Base-by-base conservation (phyloP, 805 yeast genomes). In the Zygoascus bituminiphila region DNA sequence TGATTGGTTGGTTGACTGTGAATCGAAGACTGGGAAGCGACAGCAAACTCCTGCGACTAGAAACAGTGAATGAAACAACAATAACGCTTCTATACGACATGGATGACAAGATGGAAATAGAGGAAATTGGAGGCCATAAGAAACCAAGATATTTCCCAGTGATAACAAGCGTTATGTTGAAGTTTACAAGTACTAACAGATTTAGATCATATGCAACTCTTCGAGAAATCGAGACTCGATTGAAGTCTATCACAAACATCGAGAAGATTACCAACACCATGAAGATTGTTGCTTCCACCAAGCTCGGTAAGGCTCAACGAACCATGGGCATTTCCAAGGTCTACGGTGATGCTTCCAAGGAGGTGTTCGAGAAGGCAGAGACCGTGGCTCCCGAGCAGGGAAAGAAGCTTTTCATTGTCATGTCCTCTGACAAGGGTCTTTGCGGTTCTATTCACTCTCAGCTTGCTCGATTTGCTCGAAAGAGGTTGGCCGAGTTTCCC, bases 261-360 rank as follows among this genome's bases (percentile, higher is more conserved):
- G 97, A 93, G 76, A 93, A 93, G 78, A 93, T 93, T 75, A 93
- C 98, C 74, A 93, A 93, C 75, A 93, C 98, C 71, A 93, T 93
- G 98, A 93, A 89, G 78, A 84, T 93, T 73, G 98, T 93, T 64
- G 98, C 98, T 38, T 91, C 98, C 38, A 93, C 98, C 61, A 84
- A 96, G 75, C 80, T 93, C 69, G 77, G 80, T 68, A 88, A 86
- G 74, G 98, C 98, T 54, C 96, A 88, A 73, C 85, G 83, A 70
- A 95, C 97, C 53, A 91, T 88, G 88, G 74, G 76, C 59, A 78
- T 86, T 45, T 84, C 97, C 45, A 82, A 95, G 69, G 83, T 79
- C 53, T 91, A 86, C 77, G 82, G 82, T 65, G 76, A 77, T 61
- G 81, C 89, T 51, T 95, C 88, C 65, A 60, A 74, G 54, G 88